Evolutionary conservation across 768 basidiomycete genomes (phyloP).

Genomic region (Scleroderma citrinum): DNA sequence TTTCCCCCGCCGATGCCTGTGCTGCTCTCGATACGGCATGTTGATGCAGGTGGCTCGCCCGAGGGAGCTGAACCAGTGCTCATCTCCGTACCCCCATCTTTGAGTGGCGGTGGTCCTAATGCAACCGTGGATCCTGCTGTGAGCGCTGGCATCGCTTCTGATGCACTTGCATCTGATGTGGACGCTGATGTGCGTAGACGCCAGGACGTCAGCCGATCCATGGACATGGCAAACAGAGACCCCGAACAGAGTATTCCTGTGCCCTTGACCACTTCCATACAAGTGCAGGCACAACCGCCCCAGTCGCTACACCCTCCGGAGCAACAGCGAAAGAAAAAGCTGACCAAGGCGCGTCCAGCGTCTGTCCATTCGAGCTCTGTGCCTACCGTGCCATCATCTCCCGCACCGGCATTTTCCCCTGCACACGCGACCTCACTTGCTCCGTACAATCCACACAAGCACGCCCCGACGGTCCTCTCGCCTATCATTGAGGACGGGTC

Average conservation of each 20-base stretch:
- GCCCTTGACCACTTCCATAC: too few relatives aligned
- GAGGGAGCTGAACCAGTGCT: too few relatives aligned
- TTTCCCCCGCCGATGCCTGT: neutral
- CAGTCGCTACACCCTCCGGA: neutral
- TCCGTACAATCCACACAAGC: neutral
- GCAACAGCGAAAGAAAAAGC: neutral
- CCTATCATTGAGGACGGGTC: neutral
- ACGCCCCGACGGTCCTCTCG: neutral
- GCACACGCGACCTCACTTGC: neutral
- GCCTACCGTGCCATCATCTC: neutral
- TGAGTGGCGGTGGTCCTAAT: neutral
- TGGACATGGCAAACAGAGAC: neutral
- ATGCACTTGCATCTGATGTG: too few relatives aligned
- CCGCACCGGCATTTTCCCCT: too few relatives aligned
- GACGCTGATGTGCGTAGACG: neutral
- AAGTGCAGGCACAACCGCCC: neutral
- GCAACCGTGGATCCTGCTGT: neutral
- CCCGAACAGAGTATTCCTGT: neutral
- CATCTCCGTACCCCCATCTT: too few relatives aligned
- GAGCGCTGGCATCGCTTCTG: too few relatives aligned
- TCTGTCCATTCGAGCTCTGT: neutral
- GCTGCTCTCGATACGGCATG: neutral
- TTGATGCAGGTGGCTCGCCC: too few relatives aligned
- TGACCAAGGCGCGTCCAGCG: neutral
- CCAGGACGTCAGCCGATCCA: neutral